Base-by-base conservation (phyloP, 768 basidiomycete genomes). In the Pholiota conissans region DNA sequence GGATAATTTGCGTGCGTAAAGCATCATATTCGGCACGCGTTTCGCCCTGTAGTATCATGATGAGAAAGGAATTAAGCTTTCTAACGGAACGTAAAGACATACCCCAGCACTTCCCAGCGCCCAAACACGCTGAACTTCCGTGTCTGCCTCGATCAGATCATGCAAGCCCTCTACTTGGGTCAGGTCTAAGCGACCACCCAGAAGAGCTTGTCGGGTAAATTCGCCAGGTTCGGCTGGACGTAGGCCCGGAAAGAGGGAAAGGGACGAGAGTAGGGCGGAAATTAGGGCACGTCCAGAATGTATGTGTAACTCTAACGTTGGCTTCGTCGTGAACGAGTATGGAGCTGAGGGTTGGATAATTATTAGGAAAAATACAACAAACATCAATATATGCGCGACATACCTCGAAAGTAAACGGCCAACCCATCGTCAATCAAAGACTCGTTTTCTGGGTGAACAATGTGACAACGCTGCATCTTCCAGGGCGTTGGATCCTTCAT, bases 81-180 rank as follows among this genome's bases (percentile, higher is more conserved):
- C 16, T n/a, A 27, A 14, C 26, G 18, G 27, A 49, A 8, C 42
- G 20, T 47, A 52, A 30, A 40, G 54, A 77, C 87, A 48, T 65
- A 93, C 93, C 70, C 79, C 79, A 18, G 85, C 90, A 49, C 83
- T 83, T 34, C 80, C 74, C 51, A 91, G 70, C 11, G 94, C 94
- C 54, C 89, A 73, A 42, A 82, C 83, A 53, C 94, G 78, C 69
- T 96, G 94, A 16, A 74, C 76, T 63, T 93, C 91, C 0, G 94
- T 96, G 65, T 95, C 92, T 0, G 93, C 92, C 52, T 95, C 87
- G 40, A 96, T 87, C 29, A 96, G 79, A 66, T 95, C 94, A 57
- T 86, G 84, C 55, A 96, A 69, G 5, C 92, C 94, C 67, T 96
- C 94, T 0, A 92, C 93, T 72, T 95, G 89, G 0, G 92, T 93